Base-by-base conservation (phyloP, 306 rosid species). In the Quercus parvula region DNA sequence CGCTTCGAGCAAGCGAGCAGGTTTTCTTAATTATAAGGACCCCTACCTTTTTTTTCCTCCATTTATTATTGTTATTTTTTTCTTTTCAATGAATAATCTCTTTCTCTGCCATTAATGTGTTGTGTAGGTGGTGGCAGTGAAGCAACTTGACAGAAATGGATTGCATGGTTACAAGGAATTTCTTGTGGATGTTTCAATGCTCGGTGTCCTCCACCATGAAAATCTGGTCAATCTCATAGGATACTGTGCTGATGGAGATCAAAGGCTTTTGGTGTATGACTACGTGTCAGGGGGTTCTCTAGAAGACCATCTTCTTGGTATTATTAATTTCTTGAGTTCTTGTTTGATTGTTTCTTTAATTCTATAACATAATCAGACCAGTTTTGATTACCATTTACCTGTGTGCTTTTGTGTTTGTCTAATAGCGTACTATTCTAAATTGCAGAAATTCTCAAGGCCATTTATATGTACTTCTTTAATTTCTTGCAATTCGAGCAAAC, bases 161-260 rank as follows among this genome's bases (percentile, higher is more conserved):
- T 14, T 83, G 52, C 95, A 90, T 46, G 99, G 91, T 17, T 83
- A 82, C 75, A 94, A 87, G 84, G 97, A 94, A 35, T 94, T 94
- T 75, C 84, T 94, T 59, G 84, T 62, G 44, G 99, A 91, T 81
- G 94, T 94, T 80, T 82, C 83, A 78, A 81, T 66, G 72, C 75
- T 92, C 25, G 90, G 97, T 81, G 90, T 84, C 73, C 73, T 92
- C 64, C 87, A 83, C 75, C 97, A 94, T 86, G 91, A 88, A 1
- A 94, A 90, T 81, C 87, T 94, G 27, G 92, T 90, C 67, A 88
- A 90, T 76, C 92, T 94, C 49, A 77, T 82, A 28, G 99, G 99
- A 41, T 92, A 94, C 70, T 94, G 99, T 79, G 95, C 97, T 70
- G 99, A 94, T 56, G 99, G 99, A 11, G 99, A 94, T 80, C 99